These are phyloP conservation scores for Pascua sp. DNA, from an alignment of 1,284 basidiomycete genomes.

Conservation along the genomic window DNA sequence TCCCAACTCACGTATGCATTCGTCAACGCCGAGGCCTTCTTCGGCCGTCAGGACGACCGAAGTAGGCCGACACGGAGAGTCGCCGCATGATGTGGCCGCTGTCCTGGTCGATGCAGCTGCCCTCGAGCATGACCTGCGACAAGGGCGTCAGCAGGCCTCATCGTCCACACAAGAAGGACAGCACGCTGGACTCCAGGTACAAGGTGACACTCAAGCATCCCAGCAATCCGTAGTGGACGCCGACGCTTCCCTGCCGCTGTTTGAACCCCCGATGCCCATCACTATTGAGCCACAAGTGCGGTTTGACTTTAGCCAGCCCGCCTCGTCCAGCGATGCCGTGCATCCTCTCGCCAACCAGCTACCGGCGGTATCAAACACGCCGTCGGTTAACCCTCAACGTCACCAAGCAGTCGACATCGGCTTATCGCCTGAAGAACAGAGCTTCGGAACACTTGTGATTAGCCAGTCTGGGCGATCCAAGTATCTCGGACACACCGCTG, in stretches of 20 bases:
- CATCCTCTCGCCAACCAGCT: not conserved
- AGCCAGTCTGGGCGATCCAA: slow-evolving; percentile 24
- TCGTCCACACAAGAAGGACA: too few relatives aligned
- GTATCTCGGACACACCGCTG: slow-evolving; percentile 32
- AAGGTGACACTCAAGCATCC: not conserved
- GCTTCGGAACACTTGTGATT: slow-evolving; percentile 31
- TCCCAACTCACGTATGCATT: not conserved
- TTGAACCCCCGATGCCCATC: not conserved
- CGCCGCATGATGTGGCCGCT: too few relatives aligned
- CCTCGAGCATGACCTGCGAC: too few relatives aligned
- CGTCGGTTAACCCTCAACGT: not conserved
- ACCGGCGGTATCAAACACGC: not conserved
- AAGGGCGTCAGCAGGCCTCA: too few relatives aligned
- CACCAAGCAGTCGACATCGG: not conserved
- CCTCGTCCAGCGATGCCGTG: not conserved
- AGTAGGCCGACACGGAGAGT: too few relatives aligned
- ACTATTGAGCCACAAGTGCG: not conserved
- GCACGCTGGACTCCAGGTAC: too few relatives aligned
- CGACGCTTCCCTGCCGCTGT: not conserved
- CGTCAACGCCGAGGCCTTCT: not conserved
- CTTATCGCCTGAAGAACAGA: slow-evolving; percentile 15
- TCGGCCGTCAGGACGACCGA: not conserved
- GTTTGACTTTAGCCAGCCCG: not conserved
- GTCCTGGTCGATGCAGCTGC: too few relatives aligned
- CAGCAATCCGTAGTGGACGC: not conserved